Evolutionary conservation across 139 green algal species (phyloP), one percentile per base, ranked within the genome.

Genomic region (Tetradesmus obliquus): DNA sequence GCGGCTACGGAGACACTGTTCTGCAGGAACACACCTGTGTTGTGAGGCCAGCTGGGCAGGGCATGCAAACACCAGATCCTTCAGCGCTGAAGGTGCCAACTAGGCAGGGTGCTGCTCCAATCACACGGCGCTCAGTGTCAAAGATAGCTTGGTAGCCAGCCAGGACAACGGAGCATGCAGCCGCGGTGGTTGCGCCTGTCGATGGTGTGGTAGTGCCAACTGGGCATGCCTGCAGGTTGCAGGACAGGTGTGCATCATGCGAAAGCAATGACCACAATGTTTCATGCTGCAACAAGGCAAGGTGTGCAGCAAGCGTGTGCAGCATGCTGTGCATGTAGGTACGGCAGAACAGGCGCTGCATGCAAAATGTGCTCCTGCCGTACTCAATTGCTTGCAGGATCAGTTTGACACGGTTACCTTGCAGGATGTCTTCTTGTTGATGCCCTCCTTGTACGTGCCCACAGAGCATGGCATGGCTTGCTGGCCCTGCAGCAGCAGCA

Each of bases 381-480:
- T 45, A 45, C 32, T 45, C 32, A 45, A 45, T 45, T 45, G 32
- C 32, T 45, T 45, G 32, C 74, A 82, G 0, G 9, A 82, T 22
- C 74, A 82, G 6, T n/a, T 53, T 0, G 74, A 53, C 6, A 51
- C 9, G 19, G 3, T 82, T n/a, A 53, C 81, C 55, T 87, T 20
- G n/a, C 82, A 87, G 55, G 54, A 15, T 20, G 17, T 32, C 17
- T 55, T 24, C 55, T 71, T 87, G 82, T 87, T 87, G 82, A 87
- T 87, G 20, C 82, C 82, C 22, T 55, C 55, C 20, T 87, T 87
- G 82, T 72, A 87, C 0, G 82, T 87, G 1, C 82, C 55, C 54
- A 55, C 55, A 51, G 82, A 24, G n/a, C 82, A 87, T 72, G 82
- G 82, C 55, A 87, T 20, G 5, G 82, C 82, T 87, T 87, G 19